Evolutionary conservation across 192 early-diverging fungal genomes (phyloP).

Genomic region (Coemansia sp.): DNA sequence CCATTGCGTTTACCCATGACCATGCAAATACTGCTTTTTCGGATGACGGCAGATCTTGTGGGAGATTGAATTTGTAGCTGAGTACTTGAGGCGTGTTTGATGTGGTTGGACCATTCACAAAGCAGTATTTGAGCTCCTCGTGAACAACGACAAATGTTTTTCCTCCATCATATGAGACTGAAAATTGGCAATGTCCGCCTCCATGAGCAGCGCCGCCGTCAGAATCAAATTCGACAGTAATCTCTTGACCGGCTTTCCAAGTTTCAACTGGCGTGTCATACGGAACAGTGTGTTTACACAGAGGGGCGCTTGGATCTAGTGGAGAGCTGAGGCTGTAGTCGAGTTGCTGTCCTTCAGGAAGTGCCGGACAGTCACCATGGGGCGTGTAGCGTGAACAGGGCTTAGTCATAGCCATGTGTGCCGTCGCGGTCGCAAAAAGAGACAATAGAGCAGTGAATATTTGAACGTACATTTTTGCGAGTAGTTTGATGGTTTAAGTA

Average conservation of each 20-base stretch:
- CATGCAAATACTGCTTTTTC: conserved; percentile 57
- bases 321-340: conserved; percentile 17
- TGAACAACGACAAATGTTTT: conserved; percentile 58
- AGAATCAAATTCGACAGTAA: conserved; percentile 41
- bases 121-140: conserved; percentile 41
- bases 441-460: not conserved
- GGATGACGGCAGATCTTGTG: conserved; percentile 34
- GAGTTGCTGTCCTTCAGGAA: not conserved
- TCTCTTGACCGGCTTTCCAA: conserved; percentile 43
- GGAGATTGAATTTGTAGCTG: conserved; percentile 43
- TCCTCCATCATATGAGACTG: conserved; percentile 57
- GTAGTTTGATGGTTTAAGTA: not conserved
- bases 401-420: conserved; percentile 6
- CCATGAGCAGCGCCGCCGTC: conserved; percentile 25
- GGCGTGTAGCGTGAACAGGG: conserved; percentile 6
- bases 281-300: conserved; percentile 15
- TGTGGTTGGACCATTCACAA: conserved; percentile 8
- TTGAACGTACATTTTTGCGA: not conserved
- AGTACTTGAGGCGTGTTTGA: conserved; percentile 7
- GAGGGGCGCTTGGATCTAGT: not conserved
- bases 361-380: not conserved
- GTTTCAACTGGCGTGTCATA: conserved; percentile 15
- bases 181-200: conserved; percentile 64
- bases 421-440: not conserved
- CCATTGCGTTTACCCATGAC: conserved; percentile 63